These are phyloP conservation scores for Lomentospora prolificans DNA, from an alignment of 2,329 filamentous ascomycete species.

Conservation along the genomic window DNA sequence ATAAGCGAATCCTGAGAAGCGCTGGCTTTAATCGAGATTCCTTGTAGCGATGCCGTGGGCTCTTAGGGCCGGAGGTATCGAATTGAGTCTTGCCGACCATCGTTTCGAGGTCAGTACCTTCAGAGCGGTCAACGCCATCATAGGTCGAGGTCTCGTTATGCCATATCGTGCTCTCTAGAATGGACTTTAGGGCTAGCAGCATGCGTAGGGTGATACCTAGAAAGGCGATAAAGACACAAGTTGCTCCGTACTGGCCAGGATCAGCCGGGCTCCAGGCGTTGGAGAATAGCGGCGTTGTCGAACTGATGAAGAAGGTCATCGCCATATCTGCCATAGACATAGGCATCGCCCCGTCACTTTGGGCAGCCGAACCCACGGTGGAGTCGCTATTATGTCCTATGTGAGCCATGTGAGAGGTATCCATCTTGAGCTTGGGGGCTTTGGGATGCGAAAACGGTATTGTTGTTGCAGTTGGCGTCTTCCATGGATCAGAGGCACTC, in stretches of 20 bases:
- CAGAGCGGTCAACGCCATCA: not conserved
- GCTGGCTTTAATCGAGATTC: slow-evolving; percentile 1
- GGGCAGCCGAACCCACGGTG: not conserved
- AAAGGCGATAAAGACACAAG: slow-evolving; percentile 73
- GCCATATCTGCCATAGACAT: slow-evolving; percentile 14
- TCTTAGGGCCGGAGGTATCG: not conserved
- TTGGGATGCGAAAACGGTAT: too few relatives aligned
- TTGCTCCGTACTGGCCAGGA: slow-evolving; percentile 63
- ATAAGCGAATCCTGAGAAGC: slow-evolving; percentile 6
- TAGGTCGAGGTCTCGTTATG: slow-evolving; percentile 4
- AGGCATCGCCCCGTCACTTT: not conserved
- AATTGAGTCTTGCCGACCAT: not conserved
- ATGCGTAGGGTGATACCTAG: slow-evolving; percentile 57
- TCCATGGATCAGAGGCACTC: too few relatives aligned
- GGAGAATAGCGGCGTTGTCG: slow-evolving; percentile 38
- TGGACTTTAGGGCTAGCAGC: slow-evolving; percentile 31
- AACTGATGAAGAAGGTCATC: slow-evolving; percentile 35
- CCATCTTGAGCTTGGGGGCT: too few relatives aligned
- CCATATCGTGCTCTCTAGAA: slow-evolving; percentile 19
- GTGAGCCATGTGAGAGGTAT: not conserved
- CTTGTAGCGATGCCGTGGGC: not conserved
- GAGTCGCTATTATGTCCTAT: not conserved
- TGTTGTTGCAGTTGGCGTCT: too few relatives aligned
- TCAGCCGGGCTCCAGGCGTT: slow-evolving; percentile 57
- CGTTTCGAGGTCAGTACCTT: not conserved